Evolutionary conservation across 2,329 filamentous ascomycete genomes (phyloP), one percentile per base, ranked within the genome.

Genomic region (Tympanopsis confertula): DNA sequence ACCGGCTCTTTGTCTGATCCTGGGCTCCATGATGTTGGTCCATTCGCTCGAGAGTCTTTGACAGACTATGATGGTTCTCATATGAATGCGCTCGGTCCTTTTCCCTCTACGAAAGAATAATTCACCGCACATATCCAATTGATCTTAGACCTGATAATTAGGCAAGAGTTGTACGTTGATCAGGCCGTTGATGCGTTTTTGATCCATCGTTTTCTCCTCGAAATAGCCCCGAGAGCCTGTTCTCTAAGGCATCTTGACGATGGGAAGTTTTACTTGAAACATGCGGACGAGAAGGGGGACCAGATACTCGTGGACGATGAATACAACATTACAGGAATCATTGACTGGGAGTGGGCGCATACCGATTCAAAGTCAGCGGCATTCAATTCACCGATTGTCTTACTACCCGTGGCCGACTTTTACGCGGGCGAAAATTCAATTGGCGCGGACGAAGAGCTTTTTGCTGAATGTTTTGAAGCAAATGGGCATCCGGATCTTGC

Each of bases 211-310:
- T 45, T 44, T 30, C 44, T 48, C 2, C 20, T 53, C 13, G 47
- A 53, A 35, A 12, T 46, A 13, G 30, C 18, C 39, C 45, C 3
- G 35, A 47, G 28, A 35, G 40, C 20, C n/a, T 50, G 13, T 40
- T 42, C 36, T 41, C 38, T 28, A 45, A 44, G 2, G 22, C 42
- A 5, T 4, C 19, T 4, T 28, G 33, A 19, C 22, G 47, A 48
- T 14, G 42, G 38, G 4, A 40, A 38, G 22, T 63, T 57, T 45
- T 66, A 56, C 41, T 47, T 68, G 4, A 65, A 59, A 40, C 58
- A 66, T 44, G 47, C 54, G n/a, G 59, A 66, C 41, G 59, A 66
- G 38, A 67, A 66, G 44, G 61, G 59, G 1, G 62, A 67, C 36
- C 61, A 66, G 15, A 56, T 66, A n/a, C 50, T 66, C 1, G 49